Base-by-base conservation (phyloP, 192 early-diverging fungal species). In the Podochytrium sp. region DNA sequence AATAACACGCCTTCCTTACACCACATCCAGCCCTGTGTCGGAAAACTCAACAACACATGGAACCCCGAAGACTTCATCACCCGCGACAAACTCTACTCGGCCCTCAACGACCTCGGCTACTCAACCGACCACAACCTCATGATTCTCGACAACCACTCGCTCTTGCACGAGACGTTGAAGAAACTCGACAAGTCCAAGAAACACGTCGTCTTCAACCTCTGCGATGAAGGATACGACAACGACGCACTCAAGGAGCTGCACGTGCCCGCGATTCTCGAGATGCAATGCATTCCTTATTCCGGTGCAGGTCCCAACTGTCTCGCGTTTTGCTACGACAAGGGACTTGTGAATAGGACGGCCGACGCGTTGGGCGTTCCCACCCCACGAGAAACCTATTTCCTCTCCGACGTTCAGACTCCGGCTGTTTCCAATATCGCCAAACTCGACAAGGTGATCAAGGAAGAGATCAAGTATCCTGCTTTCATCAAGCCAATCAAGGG, bases 1-100 rank as follows among this genome's bases (percentile, higher is more conserved):
- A n/a, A n/a, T n/a, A n/a, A n/a, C n/a, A n/a, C n/a, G n/a, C n/a
- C n/a, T n/a, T n/a, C n/a, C n/a, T n/a, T n/a, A n/a, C n/a, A n/a
- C n/a, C n/a, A n/a, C n/a, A n/a, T n/a, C 16, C 60, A 74, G 51
- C 76, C 74, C 10, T 87, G 86, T 60, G 53, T 86, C 16, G 86
- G 86, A 3, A 87, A 87, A 67, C 76, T 87, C 56, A 85, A 87
- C 78, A 69, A 87, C 76, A 85, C 76, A 5, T 87, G 86, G 86
- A 87, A 87, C 72, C 41, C 73, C 14, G 86, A 87, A 60, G 86
- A 87, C 63, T 65, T 84, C 38, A 78, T 69, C 33, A 87, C 86
- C 0, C 77, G 86, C 18, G 39, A 65, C 1, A 86, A 83, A 47
- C 76, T 86, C 16, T 39, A 78, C 23, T 43, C 52, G 5, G 78